Evolutionary conservation across 192 early-diverging fungal species (phyloP).

Genomic region (Coemansia sp.): DNA sequence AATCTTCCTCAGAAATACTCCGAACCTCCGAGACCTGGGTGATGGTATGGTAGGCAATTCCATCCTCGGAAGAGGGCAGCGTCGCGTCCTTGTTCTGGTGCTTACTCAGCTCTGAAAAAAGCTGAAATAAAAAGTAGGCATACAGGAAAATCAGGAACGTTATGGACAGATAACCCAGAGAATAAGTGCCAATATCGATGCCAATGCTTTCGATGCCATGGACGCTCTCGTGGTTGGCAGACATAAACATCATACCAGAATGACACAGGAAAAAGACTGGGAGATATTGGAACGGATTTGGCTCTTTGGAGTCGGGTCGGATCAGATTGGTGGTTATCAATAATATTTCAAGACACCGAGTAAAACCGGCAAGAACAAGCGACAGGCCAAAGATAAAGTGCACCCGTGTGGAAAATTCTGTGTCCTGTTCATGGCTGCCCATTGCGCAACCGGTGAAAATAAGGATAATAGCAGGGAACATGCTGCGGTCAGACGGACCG

Average conservation of each 20-base stretch:
- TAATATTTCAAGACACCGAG: conserved; percentile 61
- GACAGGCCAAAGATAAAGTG: conserved; percentile 68
- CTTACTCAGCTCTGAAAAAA: conserved; percentile 41
- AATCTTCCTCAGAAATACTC: conserved; percentile 6
- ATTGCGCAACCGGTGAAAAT: conserved; percentile 64
- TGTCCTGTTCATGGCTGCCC: conserved; percentile 60
- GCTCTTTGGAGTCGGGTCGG: conserved; percentile 17
- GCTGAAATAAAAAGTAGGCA: conserved; percentile 56
- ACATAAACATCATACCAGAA: conserved; percentile 66
- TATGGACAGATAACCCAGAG: conserved; percentile 58
- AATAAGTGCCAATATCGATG: conserved; percentile 62
- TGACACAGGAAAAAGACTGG: conserved; percentile 57
- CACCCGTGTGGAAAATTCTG: conserved; percentile 59
- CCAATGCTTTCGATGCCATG: conserved; percentile 39
- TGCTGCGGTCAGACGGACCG: conserved; percentile 48
- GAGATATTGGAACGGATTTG: conserved; percentile 55
- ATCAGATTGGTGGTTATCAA: conserved; percentile 40
- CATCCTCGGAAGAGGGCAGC: conserved; percentile 33
- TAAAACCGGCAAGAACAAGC: conserved; percentile 58
- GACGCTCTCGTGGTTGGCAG: conserved; percentile 61
- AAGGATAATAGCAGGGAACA: conserved; percentile 64
- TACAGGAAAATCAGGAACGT: conserved; percentile 62
- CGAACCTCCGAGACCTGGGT: conserved; percentile 13
- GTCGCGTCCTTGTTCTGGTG: conserved; percentile 22
- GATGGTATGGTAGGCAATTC: conserved; percentile 33